Conservation (phyloP, 345 rosid species). For the Diplotaxis tenuifolia region DNA sequence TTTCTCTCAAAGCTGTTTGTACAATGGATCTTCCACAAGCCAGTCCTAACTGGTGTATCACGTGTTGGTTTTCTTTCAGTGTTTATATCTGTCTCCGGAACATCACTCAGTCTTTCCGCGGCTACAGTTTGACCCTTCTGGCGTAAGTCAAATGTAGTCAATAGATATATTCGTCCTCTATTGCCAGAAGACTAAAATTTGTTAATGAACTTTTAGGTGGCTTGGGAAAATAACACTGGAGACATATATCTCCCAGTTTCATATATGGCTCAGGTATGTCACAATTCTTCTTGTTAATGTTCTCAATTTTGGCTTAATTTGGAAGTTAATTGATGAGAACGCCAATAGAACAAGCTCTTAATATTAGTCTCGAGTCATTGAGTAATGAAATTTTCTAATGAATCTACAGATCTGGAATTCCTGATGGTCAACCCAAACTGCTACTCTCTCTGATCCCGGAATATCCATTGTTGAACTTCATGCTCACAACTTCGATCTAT, state of each 20-base stretch:
- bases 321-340: slow-evolving; percentile 11
- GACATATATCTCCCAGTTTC: slow-evolving; percentile 88
- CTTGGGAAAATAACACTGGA: slow-evolving; percentile 90
- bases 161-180: not conserved
- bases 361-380: not conserved
- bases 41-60: not conserved
- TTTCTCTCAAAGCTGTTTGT: slow-evolving; percentile 7
- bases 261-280: slow-evolving; percentile 93
- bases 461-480: slow-evolving; percentile 87
- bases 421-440: slow-evolving; percentile 93
- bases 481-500: slow-evolving; percentile 82
- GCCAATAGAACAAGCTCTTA: not conserved
- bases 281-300: slow-evolving; percentile 4
- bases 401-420: slow-evolving; percentile 72
- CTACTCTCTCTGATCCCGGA: slow-evolving; percentile 86
- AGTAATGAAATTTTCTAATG: not conserved
- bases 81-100: slow-evolving; percentile 92
- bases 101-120: slow-evolving; percentile 74
- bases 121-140: slow-evolving; percentile 85
- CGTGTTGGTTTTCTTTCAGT: slow-evolving; percentile 44
- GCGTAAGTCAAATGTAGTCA: slow-evolving; percentile 60
- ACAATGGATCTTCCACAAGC: not conserved
- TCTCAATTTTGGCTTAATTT: not conserved
- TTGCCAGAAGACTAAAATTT: not conserved
- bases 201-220: slow-evolving; percentile 53